Conservation (phyloP, 1,284 basidiomycete species). For the Ustilago esculenta region DNA sequence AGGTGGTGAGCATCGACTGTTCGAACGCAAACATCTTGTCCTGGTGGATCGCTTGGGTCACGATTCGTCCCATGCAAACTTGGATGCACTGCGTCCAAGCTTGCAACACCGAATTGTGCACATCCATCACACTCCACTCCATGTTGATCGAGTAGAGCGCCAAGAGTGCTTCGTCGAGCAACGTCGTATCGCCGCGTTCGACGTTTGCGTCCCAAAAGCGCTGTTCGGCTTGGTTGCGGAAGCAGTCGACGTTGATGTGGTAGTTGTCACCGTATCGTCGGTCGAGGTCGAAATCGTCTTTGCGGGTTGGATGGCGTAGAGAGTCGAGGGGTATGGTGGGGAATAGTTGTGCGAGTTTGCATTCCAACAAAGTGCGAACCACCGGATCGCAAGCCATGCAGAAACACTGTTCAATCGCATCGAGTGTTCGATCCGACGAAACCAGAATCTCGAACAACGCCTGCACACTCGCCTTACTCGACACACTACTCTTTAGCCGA, state of each 20-base stretch:
- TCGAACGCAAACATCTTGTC: constrained; percentile 60
- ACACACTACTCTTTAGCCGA: constrained; percentile 65
- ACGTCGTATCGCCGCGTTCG: constrained; percentile 31
- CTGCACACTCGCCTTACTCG: constrained; percentile 69
- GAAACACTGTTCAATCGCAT: constrained; percentile 74
- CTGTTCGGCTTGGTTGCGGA: constrained; percentile 62
- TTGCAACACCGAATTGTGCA: constrained; percentile 78
- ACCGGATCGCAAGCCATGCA: constrained; percentile 76
- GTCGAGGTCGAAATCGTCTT: constrained; percentile 70
- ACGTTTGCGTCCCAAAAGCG: constrained; percentile 40
- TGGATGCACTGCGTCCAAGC: constrained; percentile 80
- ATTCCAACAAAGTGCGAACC: constrained; percentile 72
- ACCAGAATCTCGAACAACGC: constrained; percentile 74
- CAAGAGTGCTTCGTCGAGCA: constrained; percentile 65
- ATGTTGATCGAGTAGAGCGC: constrained; percentile 76
- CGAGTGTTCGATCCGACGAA: constrained; percentile 72
- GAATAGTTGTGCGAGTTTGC: constrained; percentile 64
- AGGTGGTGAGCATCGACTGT: constrained; percentile 32
- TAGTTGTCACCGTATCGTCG: constrained; percentile 84
- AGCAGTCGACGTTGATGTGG: constrained; percentile 71
- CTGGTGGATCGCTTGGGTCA: constrained; percentile 73
- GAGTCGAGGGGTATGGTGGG: constrained; percentile 64
- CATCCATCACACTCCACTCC: constrained; percentile 83
- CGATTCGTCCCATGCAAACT: constrained; percentile 72
- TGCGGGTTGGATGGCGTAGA: constrained; percentile 74